Evolutionary conservation across 768 basidiomycete genomes (phyloP), one percentile per base, ranked within the genome.

Genomic region (Mycena filopes): DNA sequence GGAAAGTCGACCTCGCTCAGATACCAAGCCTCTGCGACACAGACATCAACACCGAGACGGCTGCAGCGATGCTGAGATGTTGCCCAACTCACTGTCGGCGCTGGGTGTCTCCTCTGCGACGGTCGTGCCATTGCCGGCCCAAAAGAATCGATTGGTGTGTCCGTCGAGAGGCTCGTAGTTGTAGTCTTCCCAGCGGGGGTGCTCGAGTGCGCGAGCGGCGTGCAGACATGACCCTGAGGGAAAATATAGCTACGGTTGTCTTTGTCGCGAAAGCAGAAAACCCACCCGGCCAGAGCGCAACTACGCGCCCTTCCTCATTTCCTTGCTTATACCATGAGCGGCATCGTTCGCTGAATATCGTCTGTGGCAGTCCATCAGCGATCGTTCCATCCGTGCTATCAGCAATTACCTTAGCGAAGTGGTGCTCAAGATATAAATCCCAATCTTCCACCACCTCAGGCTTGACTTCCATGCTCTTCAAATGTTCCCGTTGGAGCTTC

Each of bases 151-250:
- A 67, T 89, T 88, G 55, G 74, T 76, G 42, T 75, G 72, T 7
- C 70, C 77, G 60, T 84, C 83, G 4, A 83, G 69, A 6, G 60
- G 74, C 69, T 88, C 83, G 62, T 86, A 88, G 45, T 81, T 79
- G 64, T 79, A 90, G 68, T 90, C 89, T 63, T 90, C 89, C 87
- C 88, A 90, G 7, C 89, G 83, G 7, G 88, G 88, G 71, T 86
- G 73, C 40, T 77, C 75, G 7, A 90, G 73, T 2, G 83, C 81
- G 28, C 78, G 80, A 7, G 79, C 74, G 0, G 84, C 86, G 59
- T 88, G 87, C 18, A 87, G 69, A 48, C 80, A 79, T 0, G 87
- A 87, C 9, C 88, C 86, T 87, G 42, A 2, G 20, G 25, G n/a
- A 1, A 20, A 26, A 53, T 18, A 26, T 29, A 12, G 42, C 21